Conservation (phyloP, 1,139 yeast genomes). For the Meyerozyma carpophila region DNA sequence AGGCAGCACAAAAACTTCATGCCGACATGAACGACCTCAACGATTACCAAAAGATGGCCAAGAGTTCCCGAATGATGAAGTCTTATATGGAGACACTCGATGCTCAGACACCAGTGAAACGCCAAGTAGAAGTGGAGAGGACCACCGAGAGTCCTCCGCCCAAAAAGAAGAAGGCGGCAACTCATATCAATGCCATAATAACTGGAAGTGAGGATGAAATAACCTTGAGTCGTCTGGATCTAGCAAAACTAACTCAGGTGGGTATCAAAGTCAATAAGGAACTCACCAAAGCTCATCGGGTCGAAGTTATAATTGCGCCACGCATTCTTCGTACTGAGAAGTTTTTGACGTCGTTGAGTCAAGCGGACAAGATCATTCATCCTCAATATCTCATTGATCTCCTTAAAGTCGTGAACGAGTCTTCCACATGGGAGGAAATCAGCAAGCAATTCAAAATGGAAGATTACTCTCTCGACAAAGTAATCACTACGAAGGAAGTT, state of each 20-base stretch:
- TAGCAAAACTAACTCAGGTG: constrained; percentile 20
- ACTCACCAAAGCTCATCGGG: constrained; percentile 17
- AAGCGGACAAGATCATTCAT: constrained; percentile 36
- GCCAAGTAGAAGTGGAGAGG: constrained; percentile 3
- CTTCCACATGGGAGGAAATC: constrained; percentile 15
- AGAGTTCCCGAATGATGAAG: constrained; percentile 37
- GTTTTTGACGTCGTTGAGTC: constrained; percentile 49
- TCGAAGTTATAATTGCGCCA: constrained; percentile 67
- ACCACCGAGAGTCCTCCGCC: constrained; percentile 2
- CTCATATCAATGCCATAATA: constrained; percentile 41
- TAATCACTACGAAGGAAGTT: constrained; percentile 21
- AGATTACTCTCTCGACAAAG: constrained; percentile 34
- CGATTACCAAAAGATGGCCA: constrained; percentile 45
- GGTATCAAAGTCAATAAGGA: constrained; percentile 40
- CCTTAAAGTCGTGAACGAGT: constrained; percentile 18
- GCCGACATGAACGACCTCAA: constrained; percentile 64
- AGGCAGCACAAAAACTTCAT: constrained; percentile 65
- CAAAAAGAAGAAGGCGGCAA: constrained; percentile 2
- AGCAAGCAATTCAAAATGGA: constrained; percentile 20
- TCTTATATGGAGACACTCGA: constrained; percentile 32
- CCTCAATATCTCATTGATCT: constrained; percentile 44
- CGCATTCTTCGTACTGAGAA: constrained; percentile 79
- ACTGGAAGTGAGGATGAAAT: constrained; percentile 60
- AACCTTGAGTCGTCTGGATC: constrained; percentile 29
- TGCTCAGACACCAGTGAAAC: constrained; percentile 7